Evolutionary conservation across 192 early-diverging fungal genomes (phyloP).

Genomic region (Physocladia obscura): DNA sequence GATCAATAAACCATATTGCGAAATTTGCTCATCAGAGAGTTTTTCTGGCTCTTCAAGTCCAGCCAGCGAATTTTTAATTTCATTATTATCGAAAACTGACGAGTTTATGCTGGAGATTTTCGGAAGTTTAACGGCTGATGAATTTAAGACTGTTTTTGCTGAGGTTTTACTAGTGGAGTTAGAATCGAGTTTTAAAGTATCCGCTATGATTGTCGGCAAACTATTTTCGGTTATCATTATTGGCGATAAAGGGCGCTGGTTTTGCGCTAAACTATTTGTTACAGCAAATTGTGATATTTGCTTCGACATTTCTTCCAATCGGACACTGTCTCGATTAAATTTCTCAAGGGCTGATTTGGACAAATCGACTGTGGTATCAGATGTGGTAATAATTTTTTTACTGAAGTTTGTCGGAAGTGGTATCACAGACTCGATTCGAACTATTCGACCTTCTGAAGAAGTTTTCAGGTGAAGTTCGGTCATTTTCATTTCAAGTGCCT

Average conservation of each 20-base stretch:
- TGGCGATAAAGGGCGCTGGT: not conserved
- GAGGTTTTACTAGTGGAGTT: not conserved
- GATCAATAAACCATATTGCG: conserved; percentile 40
- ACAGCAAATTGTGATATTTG: no score
- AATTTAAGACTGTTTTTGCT: not conserved
- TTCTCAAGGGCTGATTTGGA: conserved; percentile 2
- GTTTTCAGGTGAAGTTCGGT: conserved; percentile 12
- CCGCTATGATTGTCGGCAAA: not conserved
- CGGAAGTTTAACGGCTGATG: not conserved
- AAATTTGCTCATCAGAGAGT: conserved; percentile 24
- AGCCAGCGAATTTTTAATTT: no score
- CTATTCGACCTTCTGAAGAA: not conserved
- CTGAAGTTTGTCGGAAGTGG: no score
- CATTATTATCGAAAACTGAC: not conserved
- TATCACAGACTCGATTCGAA: not conserved
- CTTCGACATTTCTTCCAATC: not conserved
- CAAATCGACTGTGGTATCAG: conserved; percentile 6
- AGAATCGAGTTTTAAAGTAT: not conserved
- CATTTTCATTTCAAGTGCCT: conserved; percentile 21
- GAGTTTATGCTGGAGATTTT: not conserved
- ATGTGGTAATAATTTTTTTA: not conserved
- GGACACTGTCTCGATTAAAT: not conserved
- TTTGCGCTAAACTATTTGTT: not conserved
- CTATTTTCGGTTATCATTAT: no score
- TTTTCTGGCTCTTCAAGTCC: conserved; percentile 35